Evolutionary conservation across 2,329 filamentous ascomycete species (phyloP).

Genomic region (Laburnicola sp.): DNA sequence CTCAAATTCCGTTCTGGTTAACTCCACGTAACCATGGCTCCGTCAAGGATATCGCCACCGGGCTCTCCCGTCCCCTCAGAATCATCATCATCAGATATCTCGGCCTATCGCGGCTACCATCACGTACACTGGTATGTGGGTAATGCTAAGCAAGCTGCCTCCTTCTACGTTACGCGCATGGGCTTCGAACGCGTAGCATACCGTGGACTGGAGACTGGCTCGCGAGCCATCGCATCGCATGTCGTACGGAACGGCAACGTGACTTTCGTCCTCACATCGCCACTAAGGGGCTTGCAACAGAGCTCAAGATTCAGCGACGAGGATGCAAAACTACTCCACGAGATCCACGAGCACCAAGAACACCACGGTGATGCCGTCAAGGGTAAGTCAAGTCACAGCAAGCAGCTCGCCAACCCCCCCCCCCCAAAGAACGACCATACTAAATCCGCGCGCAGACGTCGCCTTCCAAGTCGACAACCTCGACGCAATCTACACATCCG

Average conservation of each 20-base stretch:
- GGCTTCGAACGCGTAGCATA: conserved; percentile 84
- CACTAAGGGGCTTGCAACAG: conserved; percentile 60
- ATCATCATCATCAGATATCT: conserved; percentile 37
- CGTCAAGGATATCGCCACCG: conserved; percentile 47
- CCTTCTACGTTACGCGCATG: conserved; percentile 85
- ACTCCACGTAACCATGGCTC: conserved; percentile 36
- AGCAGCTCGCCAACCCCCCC: no score
- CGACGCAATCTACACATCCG: conserved; percentile 73
- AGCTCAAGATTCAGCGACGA: conserved; percentile 45
- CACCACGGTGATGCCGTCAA: conserved; percentile 92
- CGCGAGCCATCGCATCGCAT: conserved; percentile 77
- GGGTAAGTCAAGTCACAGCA: no score
- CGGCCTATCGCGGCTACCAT: conserved; percentile 79
- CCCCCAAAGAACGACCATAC: background rate
- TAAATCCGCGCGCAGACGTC: conserved; percentile 62
- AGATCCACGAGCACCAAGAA: conserved; percentile 82
- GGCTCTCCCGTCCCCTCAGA: conserved; percentile 39
- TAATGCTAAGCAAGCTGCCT: conserved; percentile 92
- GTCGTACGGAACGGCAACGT: conserved; percentile 77
- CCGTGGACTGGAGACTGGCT: conserved; percentile 84
- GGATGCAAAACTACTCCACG: conserved; percentile 67
- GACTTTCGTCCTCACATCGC: conserved; percentile 82
- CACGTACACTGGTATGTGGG: conserved; percentile 96
- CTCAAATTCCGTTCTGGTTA: no score
- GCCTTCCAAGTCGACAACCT: conserved; percentile 94